Evolutionary conservation across 306 rosid genomes (phyloP).

Genomic region (Quercus gilva): DNA sequence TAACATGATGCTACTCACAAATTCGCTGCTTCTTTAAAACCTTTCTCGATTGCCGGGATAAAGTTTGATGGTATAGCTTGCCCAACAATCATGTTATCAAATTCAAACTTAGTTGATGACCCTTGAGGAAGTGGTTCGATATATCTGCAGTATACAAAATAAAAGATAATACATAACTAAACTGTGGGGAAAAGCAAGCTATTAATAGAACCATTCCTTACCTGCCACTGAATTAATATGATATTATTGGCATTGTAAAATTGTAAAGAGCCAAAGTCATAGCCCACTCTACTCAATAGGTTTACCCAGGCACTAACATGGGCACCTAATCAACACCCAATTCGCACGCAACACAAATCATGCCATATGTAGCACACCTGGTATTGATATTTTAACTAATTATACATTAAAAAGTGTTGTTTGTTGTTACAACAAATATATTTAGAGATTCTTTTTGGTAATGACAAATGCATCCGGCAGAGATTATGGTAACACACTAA

Average conservation of each 20-base stretch:
- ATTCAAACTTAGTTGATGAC: slow-evolving; percentile 80
- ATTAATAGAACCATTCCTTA: neutral
- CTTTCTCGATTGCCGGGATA: slow-evolving; percentile 95
- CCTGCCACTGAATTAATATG: neutral
- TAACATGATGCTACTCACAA: slow-evolving; percentile 54
- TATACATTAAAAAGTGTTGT: neutral
- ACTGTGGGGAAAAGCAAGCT: neutral
- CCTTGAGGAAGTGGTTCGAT: slow-evolving; percentile 87
- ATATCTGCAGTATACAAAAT: slow-evolving; percentile 51
- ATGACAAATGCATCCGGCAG: too few species aligned
- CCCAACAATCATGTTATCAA: slow-evolving; percentile 89
- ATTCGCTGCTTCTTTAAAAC: slow-evolving; percentile 96
- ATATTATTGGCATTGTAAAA: neutral
- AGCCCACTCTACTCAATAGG: neutral
- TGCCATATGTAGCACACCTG: neutral
- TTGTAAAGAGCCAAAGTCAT: neutral
- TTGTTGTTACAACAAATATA: neutral
- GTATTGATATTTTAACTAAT: neutral
- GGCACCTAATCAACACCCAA: neutral
- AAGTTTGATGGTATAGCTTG: slow-evolving; percentile 95
- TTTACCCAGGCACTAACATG: neutral
- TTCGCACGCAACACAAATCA: neutral
- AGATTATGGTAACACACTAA: neutral
- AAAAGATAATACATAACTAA: neutral
- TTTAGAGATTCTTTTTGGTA: neutral